A percentile compares a stretch with the other conserved stretches of the same genome.
phyloP scores from a whole-genome alignment of 1,284 basidiomycete species.

The Sphaerobolus stellatus region DNA sequence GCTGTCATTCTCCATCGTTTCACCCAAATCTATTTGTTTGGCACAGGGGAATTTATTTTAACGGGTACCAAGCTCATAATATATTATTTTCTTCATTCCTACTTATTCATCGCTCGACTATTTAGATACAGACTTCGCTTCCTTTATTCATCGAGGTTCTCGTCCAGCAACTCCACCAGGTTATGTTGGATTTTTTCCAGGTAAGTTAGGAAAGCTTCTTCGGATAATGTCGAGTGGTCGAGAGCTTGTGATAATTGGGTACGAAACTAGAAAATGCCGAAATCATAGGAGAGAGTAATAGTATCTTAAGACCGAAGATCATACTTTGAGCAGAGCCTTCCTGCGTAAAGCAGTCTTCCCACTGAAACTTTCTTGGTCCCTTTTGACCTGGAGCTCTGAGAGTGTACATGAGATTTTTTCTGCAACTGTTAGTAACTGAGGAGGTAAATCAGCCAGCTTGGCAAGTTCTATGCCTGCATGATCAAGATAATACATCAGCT shows the following conservation, averaged over 20 bases:
- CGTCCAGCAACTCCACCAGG: constrained; percentile 55
- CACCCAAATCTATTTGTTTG: neutral
- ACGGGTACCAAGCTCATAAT: neutral
- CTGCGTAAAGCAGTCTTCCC: constrained; percentile 52
- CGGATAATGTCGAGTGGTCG: constrained; percentile 66
- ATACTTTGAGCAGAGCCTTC: constrained; percentile 41
- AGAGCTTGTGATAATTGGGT: constrained; percentile 68
- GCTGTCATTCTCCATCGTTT: neutral
- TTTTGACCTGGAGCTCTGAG: constrained; percentile 55
- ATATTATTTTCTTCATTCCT: neutral
- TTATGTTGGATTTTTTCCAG: constrained; percentile 67
- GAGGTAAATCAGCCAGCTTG: constrained; percentile 77
- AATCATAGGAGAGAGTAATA: constrained; percentile 7
- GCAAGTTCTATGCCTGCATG: constrained; percentile 77
- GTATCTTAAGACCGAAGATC: constrained; percentile 25
- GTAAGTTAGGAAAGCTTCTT: constrained; percentile 62
- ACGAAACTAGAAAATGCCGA: constrained; percentile 47
- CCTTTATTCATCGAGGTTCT: constrained; percentile 11
- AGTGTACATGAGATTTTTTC: constrained; percentile 62
- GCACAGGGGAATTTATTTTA: neutral
- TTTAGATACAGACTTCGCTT: neutral
- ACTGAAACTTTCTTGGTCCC: constrained; percentile 59
- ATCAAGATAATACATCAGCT: neutral
- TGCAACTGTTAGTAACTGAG: constrained; percentile 61
- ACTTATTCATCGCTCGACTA: neutral